Evolutionary conservation across 768 basidiomycete species (phyloP).

Genomic region (Kwoniella sp.): DNA sequence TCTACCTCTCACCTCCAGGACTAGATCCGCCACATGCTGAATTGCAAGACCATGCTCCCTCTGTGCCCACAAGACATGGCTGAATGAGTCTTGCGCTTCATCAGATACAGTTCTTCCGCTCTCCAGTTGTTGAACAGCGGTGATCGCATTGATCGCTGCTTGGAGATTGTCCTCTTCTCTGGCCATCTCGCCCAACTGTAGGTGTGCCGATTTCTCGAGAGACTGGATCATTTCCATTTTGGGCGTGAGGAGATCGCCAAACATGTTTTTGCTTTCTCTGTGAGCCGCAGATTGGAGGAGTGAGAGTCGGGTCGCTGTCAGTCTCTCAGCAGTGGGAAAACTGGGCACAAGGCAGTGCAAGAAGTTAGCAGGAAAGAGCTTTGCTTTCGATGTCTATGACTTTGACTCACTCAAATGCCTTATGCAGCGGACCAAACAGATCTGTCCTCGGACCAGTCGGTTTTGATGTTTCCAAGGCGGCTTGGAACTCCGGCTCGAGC

Average conservation of each 20-base stretch:
- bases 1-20: slow-evolving; percentile 4
- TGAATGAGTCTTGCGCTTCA: slow-evolving; percentile 77
- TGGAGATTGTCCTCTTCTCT: slow-evolving; percentile 70
- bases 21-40: slow-evolving; percentile 32
- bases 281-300: slow-evolving; percentile 72
- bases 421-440: slow-evolving; percentile 14
- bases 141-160: slow-evolving; percentile 80
- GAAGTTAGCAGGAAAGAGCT: slow-evolving; percentile 6
- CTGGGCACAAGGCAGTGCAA: slow-evolving; percentile 59
- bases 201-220: slow-evolving; percentile 70
- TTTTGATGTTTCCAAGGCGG: background rate
- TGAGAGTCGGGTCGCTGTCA: slow-evolving; percentile 79
- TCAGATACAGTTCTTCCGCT: slow-evolving; percentile 57
- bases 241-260: slow-evolving; percentile 70
- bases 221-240: slow-evolving; percentile 62
- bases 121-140: slow-evolving; percentile 70
- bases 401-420: slow-evolving; percentile 31
- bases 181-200: slow-evolving; percentile 72
- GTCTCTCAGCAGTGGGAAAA: slow-evolving; percentile 72
- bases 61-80: slow-evolving; percentile 85
- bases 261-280: slow-evolving; percentile 64
- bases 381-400: too few relatives aligned
- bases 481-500: slow-evolving; percentile 53
- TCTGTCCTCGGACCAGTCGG: background rate
- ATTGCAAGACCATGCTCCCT: slow-evolving; percentile 83